Percentiles rank a stretch among this genome's conserved stretches.
Evolutionary conservation across 257 asterid species (phyloP).

Genomic region (Sherardia arvensis): DNA sequence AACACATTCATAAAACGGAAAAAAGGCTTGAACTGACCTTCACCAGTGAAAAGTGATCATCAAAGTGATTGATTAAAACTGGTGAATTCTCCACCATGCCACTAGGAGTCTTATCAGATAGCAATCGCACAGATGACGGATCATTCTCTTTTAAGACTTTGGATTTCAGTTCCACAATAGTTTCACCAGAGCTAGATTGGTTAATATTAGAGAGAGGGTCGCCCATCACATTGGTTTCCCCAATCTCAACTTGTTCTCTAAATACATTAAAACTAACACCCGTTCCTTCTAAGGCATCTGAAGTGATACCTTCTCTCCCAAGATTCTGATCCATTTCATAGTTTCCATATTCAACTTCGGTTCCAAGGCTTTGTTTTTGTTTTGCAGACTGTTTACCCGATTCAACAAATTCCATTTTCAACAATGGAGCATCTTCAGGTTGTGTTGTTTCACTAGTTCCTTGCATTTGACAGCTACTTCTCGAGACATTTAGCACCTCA

Average conservation of each 20-base stretch:
- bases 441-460: conserved; percentile 17
- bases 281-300: conserved; percentile 20
- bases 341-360: conserved; percentile 21
- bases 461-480: conserved; percentile 17
- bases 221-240: conserved; percentile 13
- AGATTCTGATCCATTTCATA: conserved; percentile 28
- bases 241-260: conserved; percentile 17
- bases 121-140: conserved; percentile 20
- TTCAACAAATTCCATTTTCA: conserved; percentile 21
- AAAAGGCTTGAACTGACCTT: conserved; percentile 27
- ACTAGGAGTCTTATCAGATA: conserved; percentile 19
- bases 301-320: conserved; percentile 2
- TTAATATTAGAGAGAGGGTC: conserved; percentile 27
- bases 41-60: conserved; percentile 50
- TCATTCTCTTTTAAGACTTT: conserved; percentile 24
- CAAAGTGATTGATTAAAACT: conserved; percentile 35
- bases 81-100: conserved; percentile 18
- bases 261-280: conserved; percentile 16
- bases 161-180: conserved; percentile 23
- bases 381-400: conserved; percentile 18
- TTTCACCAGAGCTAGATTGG: conserved; percentile 21
- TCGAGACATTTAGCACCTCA: conserved; percentile 17
- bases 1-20: not conserved
- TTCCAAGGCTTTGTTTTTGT: conserved; percentile 34
- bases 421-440: conserved; percentile 11